Base-by-base conservation (phyloP, 192 early-diverging fungal genomes). In the Mortierella claussenii region DNA sequence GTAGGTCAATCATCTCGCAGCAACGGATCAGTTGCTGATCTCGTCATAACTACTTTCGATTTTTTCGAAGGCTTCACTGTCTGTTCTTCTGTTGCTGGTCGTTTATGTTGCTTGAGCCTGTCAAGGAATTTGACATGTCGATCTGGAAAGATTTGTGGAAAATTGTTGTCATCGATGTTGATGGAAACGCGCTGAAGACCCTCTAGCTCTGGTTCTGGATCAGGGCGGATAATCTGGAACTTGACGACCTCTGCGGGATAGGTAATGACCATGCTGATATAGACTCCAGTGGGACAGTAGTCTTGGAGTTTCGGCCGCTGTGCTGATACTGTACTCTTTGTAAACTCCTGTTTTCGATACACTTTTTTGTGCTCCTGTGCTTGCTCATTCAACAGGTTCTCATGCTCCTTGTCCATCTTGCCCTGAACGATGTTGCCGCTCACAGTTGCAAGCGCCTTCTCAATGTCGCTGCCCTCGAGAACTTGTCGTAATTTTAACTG, bases 21-120 rank as follows among this genome's bases (percentile, higher is more conserved):
- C n/a, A 54, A 64, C 30, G 61, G 61, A 54, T 64, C 61, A 31
- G 50, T 64, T 64, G 50, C 50, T 21, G 61, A 64, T 54, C 61
- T 64, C 50, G 50, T 45, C 61, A 64, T 20, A 64, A 44, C 61
- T 30, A 54, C 34, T 54, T 64, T 64, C 8, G 48, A 50, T 40
- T 40, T 40, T 40, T 40, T 40, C 7, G 37, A 40, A 10, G 37
- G 37, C 7, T 13, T 40, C 13, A 13, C 8, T 40, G 7, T 13
- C 13, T 40, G 8, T 10, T 40, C 37, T 10, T 10, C 37, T 13
- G 7, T 13, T 40, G 37, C 37, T 40, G 8, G 7, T 40, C 37
- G 7, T 40, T 50, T 32, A 47, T 60, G 9, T 32, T 54, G 28
- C 40, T 56, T 36, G 9, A 61, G 24, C 24, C 55, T 27, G 31